Evolutionary conservation across 2,329 filamentous ascomycete genomes (phyloP).

Genomic region (Penicillium griseofulvum): DNA sequence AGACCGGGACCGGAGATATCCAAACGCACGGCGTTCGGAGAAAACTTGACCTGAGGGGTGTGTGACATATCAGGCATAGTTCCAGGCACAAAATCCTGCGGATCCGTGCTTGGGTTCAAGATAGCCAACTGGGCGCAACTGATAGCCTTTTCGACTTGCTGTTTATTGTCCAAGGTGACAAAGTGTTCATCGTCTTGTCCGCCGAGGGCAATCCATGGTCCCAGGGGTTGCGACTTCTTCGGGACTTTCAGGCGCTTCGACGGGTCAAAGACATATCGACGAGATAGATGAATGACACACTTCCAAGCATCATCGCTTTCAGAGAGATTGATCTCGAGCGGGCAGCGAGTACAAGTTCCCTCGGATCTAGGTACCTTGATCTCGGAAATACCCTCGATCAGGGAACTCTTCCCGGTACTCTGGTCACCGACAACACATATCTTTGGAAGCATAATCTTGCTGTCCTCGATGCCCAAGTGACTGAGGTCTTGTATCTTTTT

Average conservation of each 20-base stretch:
- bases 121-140: constrained; percentile 74
- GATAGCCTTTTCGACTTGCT: constrained; percentile 65
- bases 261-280: constrained; percentile 53
- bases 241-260: constrained; percentile 45
- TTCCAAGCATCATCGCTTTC: constrained; percentile 58
- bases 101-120: constrained; percentile 62
- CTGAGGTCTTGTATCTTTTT: constrained; percentile 59
- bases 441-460: constrained; percentile 67
- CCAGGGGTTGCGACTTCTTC: constrained; percentile 55
- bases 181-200: constrained; percentile 56
- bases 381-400: constrained; percentile 61
- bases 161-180: constrained; percentile 59
- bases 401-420: constrained; percentile 74
- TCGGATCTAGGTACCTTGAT: constrained; percentile 69
- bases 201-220: constrained; percentile 59
- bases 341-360: constrained; percentile 76
- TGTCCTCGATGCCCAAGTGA: constrained; percentile 68
- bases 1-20: constrained; percentile 70
- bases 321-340: constrained; percentile 72
- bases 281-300: constrained; percentile 65
- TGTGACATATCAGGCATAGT: constrained; percentile 34
- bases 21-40: constrained; percentile 75
- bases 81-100: constrained; percentile 55
- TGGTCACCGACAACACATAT: constrained; percentile 84
- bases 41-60: constrained; percentile 62